Evolutionary conservation across 306 rosid genomes (phyloP), one percentile per base, ranked within the genome.

Genomic region (Luffa aegyptiaca): DNA sequence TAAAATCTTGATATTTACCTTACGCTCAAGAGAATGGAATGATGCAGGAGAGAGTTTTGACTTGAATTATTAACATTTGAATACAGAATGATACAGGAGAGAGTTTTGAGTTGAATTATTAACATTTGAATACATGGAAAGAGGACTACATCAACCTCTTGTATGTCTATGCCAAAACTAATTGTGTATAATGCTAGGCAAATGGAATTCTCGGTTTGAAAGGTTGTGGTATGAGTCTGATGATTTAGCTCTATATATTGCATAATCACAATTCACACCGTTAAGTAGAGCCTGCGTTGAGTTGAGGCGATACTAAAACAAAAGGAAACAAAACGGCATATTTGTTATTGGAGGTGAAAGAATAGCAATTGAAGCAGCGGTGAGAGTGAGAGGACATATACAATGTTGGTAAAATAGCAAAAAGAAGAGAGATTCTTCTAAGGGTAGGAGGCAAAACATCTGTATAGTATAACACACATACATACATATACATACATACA

Each of bases 401-500:
- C 20, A 49, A 26, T 45, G 82, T 77, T 77, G 79, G 72, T 73
- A 77, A 80, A 75, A 77, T 71, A 81, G 78, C 75, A 81, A 79
- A 72, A 80, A 79, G 52, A 41, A n/a, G 20, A 18, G 66, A 66
- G 41, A 71, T 79, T 66, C 48, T 41, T 37, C 48, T 65, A 64
- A 65, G 48, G 4, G 21, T 7, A 16, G 74, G 14, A 45, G 74
- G 53, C 75, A 69, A 69, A 44, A 69, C 61, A 26, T 49, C 59
- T 74, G 41, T 51, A 46, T 74, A 48, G 61, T 21, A 37, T 31
- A 70, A 78, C 39, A 78, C 58, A 75, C 21, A 76, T 71, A 70
- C 72, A 64, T 75, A 75, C 80, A 85, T 37, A 80, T 77, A 86
- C 46, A 76, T 68, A 83, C 46, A 65, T 49, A 58, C 70, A 70